Evolutionary conservation across 2,329 filamentous ascomycete genomes (phyloP).

Genomic region (Stachybotrys chlorohalonatus): DNA sequence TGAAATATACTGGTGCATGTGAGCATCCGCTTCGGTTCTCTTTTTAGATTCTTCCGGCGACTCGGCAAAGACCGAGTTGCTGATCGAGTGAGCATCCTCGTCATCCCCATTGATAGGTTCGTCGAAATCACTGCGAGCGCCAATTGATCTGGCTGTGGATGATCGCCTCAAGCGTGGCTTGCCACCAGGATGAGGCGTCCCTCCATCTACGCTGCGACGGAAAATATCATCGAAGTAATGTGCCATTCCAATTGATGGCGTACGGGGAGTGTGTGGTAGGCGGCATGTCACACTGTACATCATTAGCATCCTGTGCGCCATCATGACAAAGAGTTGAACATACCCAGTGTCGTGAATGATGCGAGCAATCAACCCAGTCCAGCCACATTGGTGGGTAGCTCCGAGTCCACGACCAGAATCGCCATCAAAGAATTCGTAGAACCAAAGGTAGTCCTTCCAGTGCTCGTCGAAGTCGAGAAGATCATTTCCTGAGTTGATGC

Average conservation of each 20-base stretch:
- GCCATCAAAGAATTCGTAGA: conserved; percentile 95
- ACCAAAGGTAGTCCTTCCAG: conserved; percentile 83
- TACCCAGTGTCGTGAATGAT: conserved; percentile 98
- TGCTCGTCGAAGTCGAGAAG: conserved; percentile 83
- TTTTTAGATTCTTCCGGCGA: conserved; percentile 36
- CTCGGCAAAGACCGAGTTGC: conserved; percentile 21
- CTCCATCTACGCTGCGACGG: conserved; percentile 28
- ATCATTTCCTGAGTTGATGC: conserved; percentile 79
- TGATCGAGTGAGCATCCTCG: conserved; percentile 22
- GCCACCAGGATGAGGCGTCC: conserved; percentile 24
- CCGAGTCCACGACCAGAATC: conserved; percentile 83
- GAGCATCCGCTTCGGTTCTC: conserved; percentile 50
- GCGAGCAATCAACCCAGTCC: conserved; percentile 91
- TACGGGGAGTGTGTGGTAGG: conserved; percentile 85
- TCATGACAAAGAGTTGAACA: conserved; percentile 21
- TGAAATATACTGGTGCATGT: conserved; percentile 73
- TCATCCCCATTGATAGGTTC: conserved; percentile 37
- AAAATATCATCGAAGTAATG: conserved; percentile 96
- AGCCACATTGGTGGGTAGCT: conserved; percentile 89
- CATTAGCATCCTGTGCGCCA: conserved; percentile 27
- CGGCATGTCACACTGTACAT: conserved; percentile 67
- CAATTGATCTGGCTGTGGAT: conserved; percentile 76
- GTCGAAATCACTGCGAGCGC: conserved; percentile 71
- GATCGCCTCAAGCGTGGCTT: conserved; percentile 61
- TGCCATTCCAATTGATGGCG: conserved; percentile 70